Evolutionary conservation across 2,329 filamentous ascomycete species (phyloP), one percentile per base, ranked within the genome.

Genomic region (Pseudophaeomoniella oleicola): DNA sequence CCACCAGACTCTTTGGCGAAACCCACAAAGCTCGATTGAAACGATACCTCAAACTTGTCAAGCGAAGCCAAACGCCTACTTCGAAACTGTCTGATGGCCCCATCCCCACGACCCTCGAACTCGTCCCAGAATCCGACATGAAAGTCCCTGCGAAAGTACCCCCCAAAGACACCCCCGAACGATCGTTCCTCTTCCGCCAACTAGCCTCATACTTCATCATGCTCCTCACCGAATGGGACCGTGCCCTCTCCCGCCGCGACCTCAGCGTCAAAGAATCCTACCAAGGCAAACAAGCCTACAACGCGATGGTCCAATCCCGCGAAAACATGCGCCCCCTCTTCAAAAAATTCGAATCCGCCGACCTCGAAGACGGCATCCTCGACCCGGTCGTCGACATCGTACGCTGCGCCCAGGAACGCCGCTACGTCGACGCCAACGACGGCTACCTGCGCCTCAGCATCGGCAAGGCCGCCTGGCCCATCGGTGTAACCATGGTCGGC

Each of bases 401-500:
- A 18, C 72, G 82, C 50, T 82, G 86, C 16, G 85, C 88, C 3
- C 90, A 98, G 59, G 78, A 86, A 53, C 73, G 86, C 41, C 75
- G 84, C 44, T 98, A 98, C 53, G 88, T 98, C 33, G 83, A 94
- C 59, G 90, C 90, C 19, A 96, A 96, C 54, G 84, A 98, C 55
- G 87, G 85, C 0, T 98, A 98, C 57, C 66, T 98, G 42, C 72
- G 84, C 37, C 67, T 98, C 37, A 93, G 84, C 55, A 98, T 98
- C 52, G 86, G 86, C 45, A 94, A 94, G 63, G 87, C 86, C 43
- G 90, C 90, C 12, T 98, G 90, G 90, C 90, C 90, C 16, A 98
- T 98, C 52, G 90, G 90, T 60, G 90, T 98, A 29, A 98, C 90
- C 57, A 98, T 96, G 90, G 90, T 98, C 52, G 90, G 90, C 67